These are phyloP conservation scores for Zoysia pacifica DNA, from an alignment of 176 grass and related monocot genomes.

Conservation along the genomic window DNA sequence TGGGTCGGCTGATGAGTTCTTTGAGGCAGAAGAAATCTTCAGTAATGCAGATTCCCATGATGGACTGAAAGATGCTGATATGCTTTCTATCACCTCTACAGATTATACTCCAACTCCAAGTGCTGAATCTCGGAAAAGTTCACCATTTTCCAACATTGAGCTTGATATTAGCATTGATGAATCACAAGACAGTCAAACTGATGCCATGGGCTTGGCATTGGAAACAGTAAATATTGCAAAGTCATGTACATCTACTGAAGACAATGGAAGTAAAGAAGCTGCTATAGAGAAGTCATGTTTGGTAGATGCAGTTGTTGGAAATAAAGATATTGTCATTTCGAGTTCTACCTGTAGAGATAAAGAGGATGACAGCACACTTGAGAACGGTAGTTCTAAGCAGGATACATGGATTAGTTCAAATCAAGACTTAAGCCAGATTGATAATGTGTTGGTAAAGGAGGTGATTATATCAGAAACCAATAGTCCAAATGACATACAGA, in stretches of 20 bases:
- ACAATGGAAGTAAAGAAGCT: neutral
- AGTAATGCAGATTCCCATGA: slow-evolving; percentile 69
- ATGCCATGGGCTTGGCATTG: slow-evolving; percentile 40
- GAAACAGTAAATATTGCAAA: slow-evolving; percentile 40
- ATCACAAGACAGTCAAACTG: slow-evolving; percentile 28
- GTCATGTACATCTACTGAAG: slow-evolving; percentile 22
- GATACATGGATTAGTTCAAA: slow-evolving; percentile 14
- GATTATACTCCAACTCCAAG: slow-evolving; percentile 47
- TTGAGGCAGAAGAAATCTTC: slow-evolving; percentile 95
- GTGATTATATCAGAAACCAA: slow-evolving; percentile 58
- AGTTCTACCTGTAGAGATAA: slow-evolving; percentile 26
- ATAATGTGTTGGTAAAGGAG: slow-evolving; percentile 52
- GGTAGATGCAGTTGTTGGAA: slow-evolving; percentile 6
- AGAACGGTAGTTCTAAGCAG: slow-evolving; percentile 32
- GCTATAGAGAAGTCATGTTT: slow-evolving; percentile 33
- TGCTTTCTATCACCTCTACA: slow-evolving; percentile 40
- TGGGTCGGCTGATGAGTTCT: slow-evolving; percentile 74
- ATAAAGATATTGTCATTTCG: slow-evolving; percentile 15
- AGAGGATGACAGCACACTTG: slow-evolving; percentile 24
- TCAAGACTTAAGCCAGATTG: slow-evolving; percentile 26
- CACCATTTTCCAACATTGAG: slow-evolving; percentile 48
- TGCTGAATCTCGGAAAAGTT: slow-evolving; percentile 39
- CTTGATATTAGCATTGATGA: slow-evolving; percentile 32
- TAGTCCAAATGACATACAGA: slow-evolving; percentile 43
- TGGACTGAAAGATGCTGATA: slow-evolving; percentile 58